Evolutionary conservation across 192 early-diverging fungal genomes (phyloP).

Genomic region (Ramicandelaber brevisporus): DNA sequence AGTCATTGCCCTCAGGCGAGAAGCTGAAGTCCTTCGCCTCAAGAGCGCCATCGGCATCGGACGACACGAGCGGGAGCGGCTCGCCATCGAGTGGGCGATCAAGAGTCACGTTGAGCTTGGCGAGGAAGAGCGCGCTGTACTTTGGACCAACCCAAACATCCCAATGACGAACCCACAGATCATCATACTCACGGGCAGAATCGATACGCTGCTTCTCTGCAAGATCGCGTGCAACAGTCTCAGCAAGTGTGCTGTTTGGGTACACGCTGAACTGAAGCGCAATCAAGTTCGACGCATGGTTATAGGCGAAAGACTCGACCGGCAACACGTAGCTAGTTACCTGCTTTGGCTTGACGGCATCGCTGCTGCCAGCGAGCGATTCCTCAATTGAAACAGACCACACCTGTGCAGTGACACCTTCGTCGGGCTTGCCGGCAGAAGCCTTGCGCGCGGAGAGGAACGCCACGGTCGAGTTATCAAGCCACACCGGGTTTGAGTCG

Average conservation of each 20-base stretch:
- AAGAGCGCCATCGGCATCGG: constrained; percentile 15
- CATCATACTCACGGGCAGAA: constrained; percentile 31
- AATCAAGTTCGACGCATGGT: too few relatives aligned
- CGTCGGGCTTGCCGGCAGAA: too few relatives aligned
- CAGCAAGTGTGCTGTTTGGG: constrained; percentile 22
- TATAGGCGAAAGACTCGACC: too few relatives aligned
- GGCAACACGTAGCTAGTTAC: too few relatives aligned
- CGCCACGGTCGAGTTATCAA: too few relatives aligned
- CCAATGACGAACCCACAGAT: constrained; percentile 67
- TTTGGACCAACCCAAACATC: constrained; percentile 33
- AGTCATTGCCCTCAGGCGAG: constrained; percentile 27
- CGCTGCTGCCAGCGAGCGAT: too few relatives aligned
- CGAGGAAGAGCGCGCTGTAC: constrained; percentile 24
- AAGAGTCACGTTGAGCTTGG: constrained; percentile 1
- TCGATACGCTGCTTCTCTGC: constrained; percentile 20
- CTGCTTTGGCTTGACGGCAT: too few relatives aligned
- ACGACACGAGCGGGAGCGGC: constrained; percentile 21
- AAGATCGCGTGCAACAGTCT: constrained; percentile 22
- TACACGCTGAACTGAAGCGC: too few relatives aligned
- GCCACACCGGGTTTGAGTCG: too few relatives aligned
- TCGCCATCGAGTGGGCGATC: constrained; percentile 9
- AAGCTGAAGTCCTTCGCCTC: constrained; percentile 33
- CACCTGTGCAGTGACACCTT: too few relatives aligned
- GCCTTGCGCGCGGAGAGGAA: too few relatives aligned
- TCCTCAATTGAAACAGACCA: too few relatives aligned